Percentiles rank a stretch among this genome's conserved stretches.
Conservation (phyloP, 139 green algal genomes). For the Chlorella sorokiniana region DNA sequence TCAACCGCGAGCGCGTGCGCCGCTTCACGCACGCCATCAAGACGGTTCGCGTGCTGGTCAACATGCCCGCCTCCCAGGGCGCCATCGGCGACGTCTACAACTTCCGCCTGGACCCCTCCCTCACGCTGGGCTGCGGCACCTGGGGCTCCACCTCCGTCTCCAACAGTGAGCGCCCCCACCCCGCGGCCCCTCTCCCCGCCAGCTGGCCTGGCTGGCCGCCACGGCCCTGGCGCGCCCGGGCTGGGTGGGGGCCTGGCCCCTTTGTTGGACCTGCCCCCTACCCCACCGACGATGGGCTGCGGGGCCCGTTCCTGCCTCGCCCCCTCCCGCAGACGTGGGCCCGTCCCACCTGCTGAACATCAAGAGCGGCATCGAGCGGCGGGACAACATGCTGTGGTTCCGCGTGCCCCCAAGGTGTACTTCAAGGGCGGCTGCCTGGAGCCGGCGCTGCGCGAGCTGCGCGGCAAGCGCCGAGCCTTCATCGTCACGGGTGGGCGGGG, state of each 20-base stretch:
- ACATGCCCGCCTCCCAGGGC: slow-evolving; percentile 63
- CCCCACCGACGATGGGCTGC: neutral
- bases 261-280: neutral
- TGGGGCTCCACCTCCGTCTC: slow-evolving; percentile 68
- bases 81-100: slow-evolving; percentile 35
- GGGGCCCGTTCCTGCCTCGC: neutral
- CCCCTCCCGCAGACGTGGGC: slow-evolving; percentile 59
- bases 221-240: no score
- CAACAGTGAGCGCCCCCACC: slow-evolving; percentile 2
- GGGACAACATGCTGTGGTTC: slow-evolving; percentile 77
- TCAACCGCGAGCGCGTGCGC: slow-evolving; percentile 59
- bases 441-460: slow-evolving; percentile 56
- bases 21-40: slow-evolving; percentile 40
- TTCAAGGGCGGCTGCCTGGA: slow-evolving; percentile 57
- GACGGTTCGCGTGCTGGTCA: slow-evolving; percentile 40
- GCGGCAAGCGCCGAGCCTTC: slow-evolving; percentile 65
- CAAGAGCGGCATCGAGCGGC: slow-evolving; percentile 64
- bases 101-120: slow-evolving; percentile 69
- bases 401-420: slow-evolving; percentile 51
- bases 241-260: no score
- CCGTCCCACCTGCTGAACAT: slow-evolving; percentile 71
- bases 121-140: slow-evolving; percentile 73
- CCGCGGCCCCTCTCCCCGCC: no score
- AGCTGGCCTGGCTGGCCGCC: no score
- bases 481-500: slow-evolving; percentile 51